Base-by-base conservation (phyloP, 1,284 basidiomycete genomes). In the Erythrobasidium hasegawianum region DNA sequence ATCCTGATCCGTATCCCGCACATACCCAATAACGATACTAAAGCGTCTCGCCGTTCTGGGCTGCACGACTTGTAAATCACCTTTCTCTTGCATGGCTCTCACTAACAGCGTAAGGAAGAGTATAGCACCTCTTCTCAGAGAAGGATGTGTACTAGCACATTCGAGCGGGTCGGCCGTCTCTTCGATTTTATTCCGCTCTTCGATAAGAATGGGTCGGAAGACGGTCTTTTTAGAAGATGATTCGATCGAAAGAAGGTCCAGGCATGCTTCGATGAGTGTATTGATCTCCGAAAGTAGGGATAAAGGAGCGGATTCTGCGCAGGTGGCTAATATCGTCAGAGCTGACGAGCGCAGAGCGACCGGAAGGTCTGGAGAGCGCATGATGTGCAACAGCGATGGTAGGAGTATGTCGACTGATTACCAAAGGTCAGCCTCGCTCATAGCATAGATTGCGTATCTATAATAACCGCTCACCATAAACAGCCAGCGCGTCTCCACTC, bases 211-310 rank as follows among this genome's bases (percentile, higher is more conserved):
- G 2, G 18, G 33, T 38, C 40, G 64, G 38, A 20, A 16, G 33
- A 27, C 40, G 8, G 26, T 38, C 10, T 57, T 47, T 41, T 18
- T 56, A 0, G 50, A 47, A 43, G 49, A 41, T 22, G 22, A 67
- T 76, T 94, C 90, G 7, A 90, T 73, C 72, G 89, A 87, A 7
- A 95, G 77, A 7, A 95, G 80, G 74, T 93, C 89, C 3, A 92
- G 74, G 81, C 88, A 86, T 3, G 84, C 84, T 57, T 81, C 79
- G 1, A 83, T 78, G 26, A 93, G 78, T 56, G 88, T 85, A 22
- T 80, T 74, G 1, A 81, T 76, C 77, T 89, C 90, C 2, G 83
- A 81, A 13, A 86, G 73, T 27, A 91, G 75, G 1, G 88, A 83
- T 50, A 86, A 70, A 1, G 84, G 78, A 70, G 83, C 84, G 1